Conservation (phyloP, 129 eudicot species). For the Daucus carota region DNA sequence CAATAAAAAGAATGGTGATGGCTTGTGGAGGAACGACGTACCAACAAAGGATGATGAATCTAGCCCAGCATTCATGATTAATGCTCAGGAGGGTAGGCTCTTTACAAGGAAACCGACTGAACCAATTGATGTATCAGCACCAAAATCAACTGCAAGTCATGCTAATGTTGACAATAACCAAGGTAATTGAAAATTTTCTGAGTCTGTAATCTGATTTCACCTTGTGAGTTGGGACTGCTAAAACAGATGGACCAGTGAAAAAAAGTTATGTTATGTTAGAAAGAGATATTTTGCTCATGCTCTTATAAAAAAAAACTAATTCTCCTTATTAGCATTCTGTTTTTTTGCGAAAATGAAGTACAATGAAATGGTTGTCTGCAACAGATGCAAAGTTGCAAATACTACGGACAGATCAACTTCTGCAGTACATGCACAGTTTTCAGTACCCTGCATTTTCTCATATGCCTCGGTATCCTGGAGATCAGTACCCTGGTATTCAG, state of each 20-base stretch:
- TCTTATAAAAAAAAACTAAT: background rate
- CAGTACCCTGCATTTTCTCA: constrained; percentile 46
- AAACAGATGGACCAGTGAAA: background rate
- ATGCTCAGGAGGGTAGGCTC: constrained; percentile 28
- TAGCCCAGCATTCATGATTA: constrained; percentile 24
- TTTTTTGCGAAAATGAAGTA: constrained; percentile 9
- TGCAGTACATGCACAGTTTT: constrained; percentile 42
- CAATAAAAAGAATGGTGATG: constrained; percentile 56
- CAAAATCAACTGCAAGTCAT: constrained; percentile 31
- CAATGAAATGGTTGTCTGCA: constrained; percentile 13
- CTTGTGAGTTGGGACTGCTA: background rate
- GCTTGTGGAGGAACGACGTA: constrained; percentile 65
- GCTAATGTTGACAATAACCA: constrained; percentile 27
- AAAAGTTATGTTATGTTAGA: no score
- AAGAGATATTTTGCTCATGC: background rate
- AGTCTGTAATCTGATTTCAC: background rate
- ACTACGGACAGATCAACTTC: constrained; percentile 32
- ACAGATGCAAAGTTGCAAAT: constrained; percentile 21
- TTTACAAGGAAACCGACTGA: constrained; percentile 23
- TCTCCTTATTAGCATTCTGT: background rate
- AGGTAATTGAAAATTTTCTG: constrained; percentile 19
- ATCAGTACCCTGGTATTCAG: constrained; percentile 46
- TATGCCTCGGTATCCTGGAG: constrained; percentile 55
- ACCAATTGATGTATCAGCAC: constrained; percentile 25
- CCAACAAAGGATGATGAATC: constrained; percentile 52